Conservation (phyloP, 225 moss, liverwort and hornwort species). For the Sphagnum contortum region DNA sequence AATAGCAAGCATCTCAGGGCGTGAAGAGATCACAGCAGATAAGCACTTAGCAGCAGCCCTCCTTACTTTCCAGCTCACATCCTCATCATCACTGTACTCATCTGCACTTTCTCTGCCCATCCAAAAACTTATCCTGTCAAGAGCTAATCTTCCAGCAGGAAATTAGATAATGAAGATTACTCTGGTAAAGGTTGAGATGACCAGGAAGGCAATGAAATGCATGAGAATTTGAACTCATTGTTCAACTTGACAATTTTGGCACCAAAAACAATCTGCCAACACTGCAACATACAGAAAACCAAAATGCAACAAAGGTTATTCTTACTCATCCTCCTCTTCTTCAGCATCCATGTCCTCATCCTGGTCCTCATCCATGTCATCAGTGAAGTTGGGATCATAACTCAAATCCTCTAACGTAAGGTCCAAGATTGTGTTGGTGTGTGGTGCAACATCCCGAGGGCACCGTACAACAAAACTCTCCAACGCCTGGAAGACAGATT, state of each 20-base stretch:
- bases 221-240: too few species aligned
- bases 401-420: conserved; percentile 89
- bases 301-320: conserved; percentile 1
- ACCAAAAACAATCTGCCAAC: too few species aligned
- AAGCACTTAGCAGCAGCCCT: conserved; percentile 89
- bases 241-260: too few species aligned
- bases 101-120: conserved; percentile 85
- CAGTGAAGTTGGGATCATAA: conserved; percentile 99
- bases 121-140: background rate
- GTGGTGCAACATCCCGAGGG: conserved; percentile 90
- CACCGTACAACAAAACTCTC: conserved; percentile 96
- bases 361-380: conserved; percentile 98
- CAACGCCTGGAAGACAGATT: conserved; percentile 41
- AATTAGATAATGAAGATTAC: too few species aligned
- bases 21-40: conserved; percentile 92
- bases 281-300: too few species aligned
- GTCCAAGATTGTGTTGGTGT: conserved; percentile 75
- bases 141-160: too few species aligned
- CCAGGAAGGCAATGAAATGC: too few species aligned
- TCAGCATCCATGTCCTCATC: conserved; percentile 97
- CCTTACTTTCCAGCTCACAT: conserved; percentile 99
- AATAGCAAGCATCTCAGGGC: conserved; percentile 78
- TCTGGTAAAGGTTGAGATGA: too few species aligned
- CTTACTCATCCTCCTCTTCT: conserved; percentile 99
- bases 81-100: conserved; percentile 99